A percentile compares a stretch with the other conserved stretches of the same genome.
Evolutionary conservation across 1,284 basidiomycete species (phyloP).

Genomic region (Papiliotrema fonsecae): DNA sequence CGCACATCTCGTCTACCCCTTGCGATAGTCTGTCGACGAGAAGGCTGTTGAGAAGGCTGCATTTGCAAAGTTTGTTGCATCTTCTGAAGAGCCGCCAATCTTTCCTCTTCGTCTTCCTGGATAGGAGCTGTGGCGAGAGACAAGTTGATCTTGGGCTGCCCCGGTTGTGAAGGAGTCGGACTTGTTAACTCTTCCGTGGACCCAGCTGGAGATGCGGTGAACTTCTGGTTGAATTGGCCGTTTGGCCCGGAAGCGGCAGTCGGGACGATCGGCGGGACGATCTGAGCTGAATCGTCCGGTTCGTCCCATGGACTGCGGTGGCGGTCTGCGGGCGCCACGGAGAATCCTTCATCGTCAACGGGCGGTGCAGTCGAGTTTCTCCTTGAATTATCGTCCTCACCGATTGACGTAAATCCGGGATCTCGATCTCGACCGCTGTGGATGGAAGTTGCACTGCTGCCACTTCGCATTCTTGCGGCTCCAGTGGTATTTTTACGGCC

Average conservation of each 20-base stretch:
- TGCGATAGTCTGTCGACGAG: constrained; percentile 45
- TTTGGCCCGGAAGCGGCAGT: constrained; percentile 7
- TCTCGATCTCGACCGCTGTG: constrained; percentile 17
- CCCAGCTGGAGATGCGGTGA: constrained; percentile 17
- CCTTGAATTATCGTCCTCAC: constrained; percentile 12
- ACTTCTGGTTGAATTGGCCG: constrained; percentile 13
- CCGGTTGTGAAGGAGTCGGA: constrained; percentile 9
- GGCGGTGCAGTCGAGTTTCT: constrained; percentile 16
- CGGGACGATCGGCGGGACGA: constrained; percentile 4
- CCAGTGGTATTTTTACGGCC: constrained; percentile 38
- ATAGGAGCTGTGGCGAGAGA: constrained; percentile 48
- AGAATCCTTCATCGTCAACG: constrained; percentile 54
- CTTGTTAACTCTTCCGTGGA: constrained; percentile 22
- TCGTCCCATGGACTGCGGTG: constrained; percentile 52
- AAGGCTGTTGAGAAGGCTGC: constrained; percentile 27
- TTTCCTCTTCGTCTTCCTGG: constrained; percentile 48
- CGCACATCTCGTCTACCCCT: constrained; percentile 51
- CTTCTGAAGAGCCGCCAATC: constrained; percentile 50
- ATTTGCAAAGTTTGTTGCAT: constrained; percentile 51
- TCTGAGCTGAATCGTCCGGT: constrained; percentile 27
- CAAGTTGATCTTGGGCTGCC: constrained; percentile 29
- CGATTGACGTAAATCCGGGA: constrained; percentile 13
- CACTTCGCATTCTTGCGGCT: constrained; percentile 21
- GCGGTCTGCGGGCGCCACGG: constrained; percentile 52
- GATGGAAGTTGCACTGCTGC: constrained; percentile 27